Conservation (phyloP, 2,329 filamentous ascomycete species). For the Colletotrichum gloeosporioides region DNA sequence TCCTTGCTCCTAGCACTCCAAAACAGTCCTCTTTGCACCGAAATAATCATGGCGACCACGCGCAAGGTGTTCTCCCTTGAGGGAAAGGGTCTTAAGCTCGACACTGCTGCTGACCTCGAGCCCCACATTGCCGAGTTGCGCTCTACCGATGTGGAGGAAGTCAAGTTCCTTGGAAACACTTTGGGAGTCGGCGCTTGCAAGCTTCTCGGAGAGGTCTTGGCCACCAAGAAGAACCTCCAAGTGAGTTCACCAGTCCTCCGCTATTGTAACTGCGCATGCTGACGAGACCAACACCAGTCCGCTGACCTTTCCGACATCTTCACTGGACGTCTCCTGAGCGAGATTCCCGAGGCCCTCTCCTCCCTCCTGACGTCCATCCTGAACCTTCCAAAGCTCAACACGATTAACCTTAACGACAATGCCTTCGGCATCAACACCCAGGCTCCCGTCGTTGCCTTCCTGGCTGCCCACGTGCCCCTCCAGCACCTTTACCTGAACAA, state of each 20-base stretch:
- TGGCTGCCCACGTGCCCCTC: slow-evolving; percentile 85
- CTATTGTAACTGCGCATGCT: background rate
- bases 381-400: slow-evolving; percentile 84
- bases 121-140: slow-evolving; percentile 79
- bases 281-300: slow-evolving; percentile 47
- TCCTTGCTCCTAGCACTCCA: background rate
- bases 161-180: slow-evolving; percentile 89
- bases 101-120: slow-evolving; percentile 86
- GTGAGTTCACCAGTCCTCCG: slow-evolving; percentile 45
- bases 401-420: slow-evolving; percentile 96
- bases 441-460: slow-evolving; percentile 89
- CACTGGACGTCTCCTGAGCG: slow-evolving; percentile 88
- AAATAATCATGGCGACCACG: slow-evolving; percentile 14
- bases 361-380: slow-evolving; percentile 86
- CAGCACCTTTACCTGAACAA: slow-evolving; percentile 97
- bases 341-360: slow-evolving; percentile 90
- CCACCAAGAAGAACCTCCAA: slow-evolving; percentile 82
- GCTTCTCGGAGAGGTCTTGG: slow-evolving; percentile 81
- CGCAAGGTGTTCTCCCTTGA: slow-evolving; percentile 85
- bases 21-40: background rate
- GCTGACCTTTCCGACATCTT: slow-evolving; percentile 98
- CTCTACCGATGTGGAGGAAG: slow-evolving; percentile 81
- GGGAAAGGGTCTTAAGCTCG: slow-evolving; percentile 90
- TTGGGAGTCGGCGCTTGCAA: slow-evolving; percentile 88
- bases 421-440: slow-evolving; percentile 96